Conservation (phyloP, 148 eudicot genomes). For the Euryodendron excelsum region DNA sequence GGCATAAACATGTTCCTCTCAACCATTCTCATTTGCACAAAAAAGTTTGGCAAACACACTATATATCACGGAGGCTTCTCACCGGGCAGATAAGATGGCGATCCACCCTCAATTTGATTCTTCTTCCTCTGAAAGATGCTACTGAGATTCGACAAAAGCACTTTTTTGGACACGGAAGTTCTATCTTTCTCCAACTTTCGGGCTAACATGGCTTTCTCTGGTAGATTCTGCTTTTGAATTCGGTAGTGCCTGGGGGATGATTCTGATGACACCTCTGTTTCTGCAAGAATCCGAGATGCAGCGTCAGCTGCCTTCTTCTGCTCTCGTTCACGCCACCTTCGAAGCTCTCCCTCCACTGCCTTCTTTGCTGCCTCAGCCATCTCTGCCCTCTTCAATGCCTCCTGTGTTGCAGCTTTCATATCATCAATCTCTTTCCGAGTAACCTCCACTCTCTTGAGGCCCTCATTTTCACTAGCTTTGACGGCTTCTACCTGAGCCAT, state of each 20-base stretch:
- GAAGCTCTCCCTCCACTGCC: conserved; percentile 82
- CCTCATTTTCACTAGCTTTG: conserved; percentile 81
- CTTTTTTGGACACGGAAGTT: too few relatives aligned
- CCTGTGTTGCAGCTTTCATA: conserved; percentile 56
- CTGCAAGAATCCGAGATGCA: conserved; percentile 59
- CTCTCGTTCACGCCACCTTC: conserved; percentile 75
- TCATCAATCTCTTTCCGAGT: conserved; percentile 63
- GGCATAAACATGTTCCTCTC: neutral
- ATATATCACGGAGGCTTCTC: conserved; percentile 27
- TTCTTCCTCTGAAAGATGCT: conserved; percentile 74
- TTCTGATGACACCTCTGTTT: conserved; percentile 33
- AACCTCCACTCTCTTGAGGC: conserved; percentile 55
- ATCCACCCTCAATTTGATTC: conserved; percentile 46
- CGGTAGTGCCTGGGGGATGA: conserved; percentile 50
- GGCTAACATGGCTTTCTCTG: conserved; percentile 24
- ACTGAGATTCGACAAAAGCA: too few relatives aligned
- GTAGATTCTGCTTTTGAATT: conserved; percentile 30
- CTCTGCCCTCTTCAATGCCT: conserved; percentile 62
- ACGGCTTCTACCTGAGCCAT: conserved; percentile 82
- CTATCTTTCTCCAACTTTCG: conserved; percentile 47
- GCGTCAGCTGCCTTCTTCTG: conserved; percentile 75
- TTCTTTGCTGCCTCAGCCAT: conserved; percentile 78
- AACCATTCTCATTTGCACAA: conserved; percentile 15
- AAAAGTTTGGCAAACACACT: neutral
- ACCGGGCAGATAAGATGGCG: conserved; percentile 58